phyloP scores from a whole-genome alignment of 768 basidiomycete genomes.

The Lactarius trivialis region DNA sequence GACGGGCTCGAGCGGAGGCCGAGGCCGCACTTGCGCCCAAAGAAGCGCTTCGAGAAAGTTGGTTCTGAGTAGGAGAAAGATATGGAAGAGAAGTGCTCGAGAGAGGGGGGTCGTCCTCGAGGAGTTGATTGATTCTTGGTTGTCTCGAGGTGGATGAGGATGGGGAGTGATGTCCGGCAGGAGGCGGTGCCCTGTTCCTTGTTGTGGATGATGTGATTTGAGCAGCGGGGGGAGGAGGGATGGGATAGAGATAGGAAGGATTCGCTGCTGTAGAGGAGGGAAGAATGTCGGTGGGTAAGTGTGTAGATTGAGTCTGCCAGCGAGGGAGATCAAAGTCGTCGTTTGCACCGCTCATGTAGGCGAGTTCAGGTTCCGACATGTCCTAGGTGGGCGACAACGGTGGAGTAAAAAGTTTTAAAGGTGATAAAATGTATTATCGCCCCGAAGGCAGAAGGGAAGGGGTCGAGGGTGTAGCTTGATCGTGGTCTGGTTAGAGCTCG shows the following conservation, averaged over 20 bases:
- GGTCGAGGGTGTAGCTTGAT: neutral
- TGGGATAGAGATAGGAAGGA: conserved; percentile 48
- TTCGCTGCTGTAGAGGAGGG: conserved; percentile 48
- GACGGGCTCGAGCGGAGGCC: conserved; percentile 43
- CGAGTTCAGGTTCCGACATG: conserved; percentile 73
- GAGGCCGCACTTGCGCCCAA: conserved; percentile 38
- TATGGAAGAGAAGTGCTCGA: conserved; percentile 42
- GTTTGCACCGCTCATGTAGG: conserved; percentile 70
- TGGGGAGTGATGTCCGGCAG: conserved; percentile 44
- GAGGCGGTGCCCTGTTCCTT: conserved; percentile 40
- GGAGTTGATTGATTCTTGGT: conserved; percentile 57
- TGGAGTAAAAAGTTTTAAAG: conserved; percentile 14
- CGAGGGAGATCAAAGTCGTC: conserved; percentile 72
- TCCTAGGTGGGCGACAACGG: conserved; percentile 24
- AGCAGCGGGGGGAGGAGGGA: conserved; percentile 46
- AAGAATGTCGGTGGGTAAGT: conserved; percentile 33
- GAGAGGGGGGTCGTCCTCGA: conserved; percentile 50
- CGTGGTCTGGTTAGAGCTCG: neutral
- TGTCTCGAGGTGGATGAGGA: conserved; percentile 39
- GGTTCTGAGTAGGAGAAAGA: conserved; percentile 43
- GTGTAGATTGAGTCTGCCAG: conserved; percentile 43
- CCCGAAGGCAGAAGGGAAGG: neutral
- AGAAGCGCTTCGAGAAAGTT: conserved; percentile 63
- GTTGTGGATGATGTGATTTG: conserved; percentile 34
- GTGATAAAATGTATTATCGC: neutral